A percentile compares a stretch with the other conserved stretches of the same genome.
Evolutionary conservation across 352 stramenopile genomes (phyloP).

Genomic region (Phytopythium aichiense): DNA sequence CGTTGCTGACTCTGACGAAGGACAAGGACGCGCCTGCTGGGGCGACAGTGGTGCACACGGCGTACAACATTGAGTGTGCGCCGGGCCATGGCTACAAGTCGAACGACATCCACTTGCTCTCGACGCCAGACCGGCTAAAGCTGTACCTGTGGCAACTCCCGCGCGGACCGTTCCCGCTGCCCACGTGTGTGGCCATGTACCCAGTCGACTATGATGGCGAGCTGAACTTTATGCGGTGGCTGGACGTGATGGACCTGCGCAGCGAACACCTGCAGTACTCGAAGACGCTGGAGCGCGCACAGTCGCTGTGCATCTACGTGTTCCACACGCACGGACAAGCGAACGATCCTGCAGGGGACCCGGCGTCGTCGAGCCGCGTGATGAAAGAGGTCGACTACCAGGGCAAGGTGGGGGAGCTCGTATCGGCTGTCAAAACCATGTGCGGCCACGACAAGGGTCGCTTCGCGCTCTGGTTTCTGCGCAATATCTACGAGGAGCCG

Average conservation of each 20-base stretch:
- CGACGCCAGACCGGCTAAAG: conserved; percentile 58
- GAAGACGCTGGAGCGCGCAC: conserved; percentile 78
- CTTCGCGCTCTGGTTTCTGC: conserved; percentile 77
- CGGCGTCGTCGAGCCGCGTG: conserved; percentile 27
- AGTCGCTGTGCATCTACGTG: conserved; percentile 78
- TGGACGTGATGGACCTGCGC: conserved; percentile 80
- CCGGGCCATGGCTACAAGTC: conserved; percentile 84
- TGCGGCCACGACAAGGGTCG: conserved; percentile 83
- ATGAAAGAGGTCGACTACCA: conserved; percentile 81
- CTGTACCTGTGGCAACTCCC: conserved; percentile 85
- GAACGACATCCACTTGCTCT: conserved; percentile 65
- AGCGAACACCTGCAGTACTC: conserved; percentile 68
- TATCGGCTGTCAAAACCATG: conserved; percentile 85
- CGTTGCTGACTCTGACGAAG: conserved; percentile 23
- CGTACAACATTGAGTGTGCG: conserved; percentile 85
- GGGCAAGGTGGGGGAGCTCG: conserved; percentile 75
- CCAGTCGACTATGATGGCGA: conserved; percentile 64
- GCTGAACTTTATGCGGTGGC: conserved; percentile 61
- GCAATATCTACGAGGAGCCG: conserved; percentile 77
- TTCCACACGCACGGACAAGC: conserved; percentile 80
- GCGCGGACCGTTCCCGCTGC: conserved; percentile 58
- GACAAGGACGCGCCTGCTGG: conserved; percentile 3
- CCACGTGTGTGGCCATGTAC: conserved; percentile 63
- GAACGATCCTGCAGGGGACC: conserved; percentile 47
- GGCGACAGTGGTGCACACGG: conserved; percentile 58